Evolutionary conservation across 768 basidiomycete species (phyloP).

Genomic region (Naganishia vishniacii): DNA sequence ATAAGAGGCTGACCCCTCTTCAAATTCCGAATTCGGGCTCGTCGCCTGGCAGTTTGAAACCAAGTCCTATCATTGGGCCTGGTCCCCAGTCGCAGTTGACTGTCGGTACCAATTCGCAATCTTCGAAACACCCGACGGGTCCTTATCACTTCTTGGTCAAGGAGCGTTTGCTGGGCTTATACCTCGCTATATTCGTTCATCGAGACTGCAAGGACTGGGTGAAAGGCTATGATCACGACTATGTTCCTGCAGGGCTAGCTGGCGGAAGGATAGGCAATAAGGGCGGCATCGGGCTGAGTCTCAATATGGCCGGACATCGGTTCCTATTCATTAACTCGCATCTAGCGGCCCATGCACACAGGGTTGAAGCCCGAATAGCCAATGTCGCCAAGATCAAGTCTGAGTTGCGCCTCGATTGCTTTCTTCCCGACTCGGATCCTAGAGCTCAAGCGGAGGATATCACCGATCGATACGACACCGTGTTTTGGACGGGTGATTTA

Average conservation of each 20-base stretch:
- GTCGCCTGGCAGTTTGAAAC: not conserved
- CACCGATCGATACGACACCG: conserved; percentile 81
- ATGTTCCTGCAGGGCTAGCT: conserved; percentile 81
- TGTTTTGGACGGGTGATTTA: conserved; percentile 83
- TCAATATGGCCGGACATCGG: conserved; percentile 74
- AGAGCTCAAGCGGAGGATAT: conserved; percentile 54
- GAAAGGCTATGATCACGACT: conserved; percentile 60
- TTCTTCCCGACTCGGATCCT: conserved; percentile 52
- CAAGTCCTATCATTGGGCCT: no score
- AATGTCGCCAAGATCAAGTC: conserved; percentile 84
- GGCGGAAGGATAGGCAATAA: conserved; percentile 91
- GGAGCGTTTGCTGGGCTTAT: conserved; percentile 67
- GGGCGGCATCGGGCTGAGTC: conserved; percentile 80
- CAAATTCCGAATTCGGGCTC: conserved; percentile 11
- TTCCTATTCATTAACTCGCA: conserved; percentile 88
- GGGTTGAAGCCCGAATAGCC: conserved; percentile 66
- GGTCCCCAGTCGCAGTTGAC: not conserved
- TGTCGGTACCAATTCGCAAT: not conserved
- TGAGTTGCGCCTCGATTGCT: conserved; percentile 74
- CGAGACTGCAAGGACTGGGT: conserved; percentile 48
- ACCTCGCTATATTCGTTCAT: conserved; percentile 49
- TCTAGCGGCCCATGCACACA: conserved; percentile 59
- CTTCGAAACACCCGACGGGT: conserved; percentile 50
- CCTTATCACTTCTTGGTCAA: conserved; percentile 81
- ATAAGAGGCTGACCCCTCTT: conserved; percentile 11